phyloP scores from a whole-genome alignment of 169 alveolate genomes.

The Plasmodium inui region DNA sequence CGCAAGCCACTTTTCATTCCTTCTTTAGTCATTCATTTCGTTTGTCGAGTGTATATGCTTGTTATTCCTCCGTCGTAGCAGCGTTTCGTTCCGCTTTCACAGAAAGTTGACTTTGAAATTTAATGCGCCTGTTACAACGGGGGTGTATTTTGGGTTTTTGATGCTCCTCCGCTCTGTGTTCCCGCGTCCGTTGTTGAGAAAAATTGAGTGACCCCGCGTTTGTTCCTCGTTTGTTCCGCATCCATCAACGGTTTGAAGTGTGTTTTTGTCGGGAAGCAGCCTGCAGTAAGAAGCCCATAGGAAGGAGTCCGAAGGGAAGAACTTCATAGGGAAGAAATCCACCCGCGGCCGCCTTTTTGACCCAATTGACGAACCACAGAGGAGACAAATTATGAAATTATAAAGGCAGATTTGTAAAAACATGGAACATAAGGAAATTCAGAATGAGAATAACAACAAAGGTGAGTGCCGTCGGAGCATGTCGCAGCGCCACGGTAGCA shows the following conservation, averaged over 20 bases:
- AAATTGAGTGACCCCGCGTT: no score
- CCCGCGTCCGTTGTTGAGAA: no score
- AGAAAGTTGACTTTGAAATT: neutral
- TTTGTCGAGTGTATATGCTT: neutral
- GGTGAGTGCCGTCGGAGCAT: constrained; percentile 1
- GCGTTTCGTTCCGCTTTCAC: neutral
- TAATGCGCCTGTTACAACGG: neutral
- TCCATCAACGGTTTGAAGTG: neutral
- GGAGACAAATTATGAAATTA: constrained; percentile 59
- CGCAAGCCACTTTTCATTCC: neutral
- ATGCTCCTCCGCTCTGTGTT: neutral
- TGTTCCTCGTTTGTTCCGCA: no score
- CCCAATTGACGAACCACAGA: neutral
- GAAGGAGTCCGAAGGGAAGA: no score
- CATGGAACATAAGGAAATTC: constrained; percentile 70
- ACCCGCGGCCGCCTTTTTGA: neutral
- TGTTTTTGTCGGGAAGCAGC: neutral
- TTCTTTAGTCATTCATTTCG: neutral
- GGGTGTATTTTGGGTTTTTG: neutral
- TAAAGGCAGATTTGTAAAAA: constrained; percentile 38
- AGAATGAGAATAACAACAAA: constrained; percentile 37
- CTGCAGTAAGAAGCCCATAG: neutral
- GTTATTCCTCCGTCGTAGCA: neutral
- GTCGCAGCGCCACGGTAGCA: neutral
- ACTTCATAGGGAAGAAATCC: neutral